phyloP scores from a whole-genome alignment of 2,329 filamentous ascomycete species.

The Fusarium sublunatum region DNA sequence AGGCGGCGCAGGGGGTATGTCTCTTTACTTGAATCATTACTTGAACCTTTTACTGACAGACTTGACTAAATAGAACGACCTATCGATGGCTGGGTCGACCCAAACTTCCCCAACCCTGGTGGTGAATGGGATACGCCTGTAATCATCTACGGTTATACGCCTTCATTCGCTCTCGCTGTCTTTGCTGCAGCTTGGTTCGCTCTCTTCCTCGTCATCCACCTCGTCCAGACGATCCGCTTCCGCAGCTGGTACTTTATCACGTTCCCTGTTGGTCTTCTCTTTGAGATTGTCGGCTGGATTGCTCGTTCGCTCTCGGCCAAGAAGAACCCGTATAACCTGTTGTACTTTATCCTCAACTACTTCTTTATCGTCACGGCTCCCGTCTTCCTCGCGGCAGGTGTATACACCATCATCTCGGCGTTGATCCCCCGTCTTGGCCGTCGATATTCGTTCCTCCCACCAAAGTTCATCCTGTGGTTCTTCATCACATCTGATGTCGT shows the following conservation, averaged over 20 bases:
- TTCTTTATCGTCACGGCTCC: conserved; percentile 71
- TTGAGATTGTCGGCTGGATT: conserved; percentile 64
- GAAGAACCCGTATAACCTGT: conserved; percentile 63
- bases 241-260: conserved; percentile 61
- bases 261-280: conserved; percentile 56
- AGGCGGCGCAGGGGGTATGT: conserved; percentile 21
- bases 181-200: conserved; percentile 59
- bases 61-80: conserved; percentile 10
- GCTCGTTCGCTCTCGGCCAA: conserved; percentile 60
- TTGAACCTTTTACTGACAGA: conserved; percentile 3
- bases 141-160: conserved; percentile 64
- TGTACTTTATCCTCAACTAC: conserved; percentile 69
- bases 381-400: conserved; percentile 66
- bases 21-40: background rate
- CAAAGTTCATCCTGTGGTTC: conserved; percentile 61
- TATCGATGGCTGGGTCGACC: conserved; percentile 59
- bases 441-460: conserved; percentile 57
- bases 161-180: conserved; percentile 57
- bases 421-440: conserved; percentile 60
- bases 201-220: conserved; percentile 54
- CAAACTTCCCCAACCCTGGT: conserved; percentile 62
- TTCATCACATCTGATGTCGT: conserved; percentile 67
- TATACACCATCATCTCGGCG: conserved; percentile 65
- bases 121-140: conserved; percentile 59
- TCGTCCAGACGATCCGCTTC: conserved; percentile 51